Percentiles rank a stretch among this genome's conserved stretches.
Conservation (phyloP, 192 early-diverging fungal species). For the Umbelopsis isabellina region DNA sequence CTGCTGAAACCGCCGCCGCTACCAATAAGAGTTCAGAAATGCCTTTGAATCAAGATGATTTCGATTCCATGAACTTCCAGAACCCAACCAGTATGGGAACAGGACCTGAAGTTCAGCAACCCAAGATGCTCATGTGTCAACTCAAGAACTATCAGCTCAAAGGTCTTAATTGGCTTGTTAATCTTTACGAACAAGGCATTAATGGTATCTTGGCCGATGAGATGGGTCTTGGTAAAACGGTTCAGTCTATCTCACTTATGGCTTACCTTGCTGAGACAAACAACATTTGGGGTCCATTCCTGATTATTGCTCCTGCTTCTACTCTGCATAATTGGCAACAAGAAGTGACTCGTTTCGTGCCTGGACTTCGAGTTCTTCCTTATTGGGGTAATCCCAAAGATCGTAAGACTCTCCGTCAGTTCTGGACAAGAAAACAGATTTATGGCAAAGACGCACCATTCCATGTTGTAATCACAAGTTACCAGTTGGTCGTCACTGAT, state of each 20-base stretch:
- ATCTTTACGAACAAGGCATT: conserved; percentile 88
- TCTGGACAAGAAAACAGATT: conserved; percentile 76
- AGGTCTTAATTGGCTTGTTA: conserved; percentile 85
- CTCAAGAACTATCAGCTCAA: conserved; percentile 83
- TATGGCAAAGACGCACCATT: conserved; percentile 79
- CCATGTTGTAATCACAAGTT: conserved; percentile 89
- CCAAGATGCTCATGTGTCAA: conserved; percentile 84
- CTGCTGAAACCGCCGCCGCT: conserved; percentile 7
- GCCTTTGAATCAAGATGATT: conserved; percentile 46
- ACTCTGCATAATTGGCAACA: conserved; percentile 94
- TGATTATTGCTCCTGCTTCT: conserved; percentile 87
- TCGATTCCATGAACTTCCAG: conserved; percentile 88
- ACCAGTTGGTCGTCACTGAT: conserved; percentile 86
- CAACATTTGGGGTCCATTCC: conserved; percentile 89
- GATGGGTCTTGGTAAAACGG: conserved; percentile 73
- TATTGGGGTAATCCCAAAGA: conserved; percentile 90
- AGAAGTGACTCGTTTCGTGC: conserved; percentile 81
- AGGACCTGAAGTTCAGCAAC: conserved; percentile 77
- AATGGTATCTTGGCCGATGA: conserved; percentile 91
- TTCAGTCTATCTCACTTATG: conserved; percentile 89
- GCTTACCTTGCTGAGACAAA: conserved; percentile 86
- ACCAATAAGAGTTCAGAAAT: conserved; percentile 35
- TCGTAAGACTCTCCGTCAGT: conserved; percentile 80
- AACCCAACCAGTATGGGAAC: conserved; percentile 73
- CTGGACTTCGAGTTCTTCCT: conserved; percentile 76